These are phyloP conservation scores for Sarocladium kiliense DNA, from an alignment of 2,329 filamentous ascomycete species.

Conservation along the genomic window DNA sequence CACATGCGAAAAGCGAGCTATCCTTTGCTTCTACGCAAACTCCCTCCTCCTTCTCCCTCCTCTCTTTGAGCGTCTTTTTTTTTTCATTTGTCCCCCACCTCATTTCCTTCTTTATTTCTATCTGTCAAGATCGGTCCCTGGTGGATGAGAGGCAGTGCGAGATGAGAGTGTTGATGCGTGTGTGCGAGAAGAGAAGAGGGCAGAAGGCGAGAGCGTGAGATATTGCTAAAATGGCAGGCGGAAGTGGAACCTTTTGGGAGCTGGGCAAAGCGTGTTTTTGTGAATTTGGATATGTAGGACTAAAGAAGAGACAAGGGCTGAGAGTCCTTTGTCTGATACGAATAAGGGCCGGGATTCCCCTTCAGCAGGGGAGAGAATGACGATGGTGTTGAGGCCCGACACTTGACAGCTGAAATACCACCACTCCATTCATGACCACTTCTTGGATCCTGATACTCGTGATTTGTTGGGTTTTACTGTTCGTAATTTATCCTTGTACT, in stretches of 20 bases:
- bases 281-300: not conserved
- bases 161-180: not conserved
- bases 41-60: not conserved
- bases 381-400: not conserved
- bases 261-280: too few species aligned
- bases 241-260: too few species aligned
- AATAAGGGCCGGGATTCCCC: not conserved
- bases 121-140: not conserved
- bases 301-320: not conserved
- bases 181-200: not conserved
- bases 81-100: not conserved
- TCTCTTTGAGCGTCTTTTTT: not conserved
- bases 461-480: too few species aligned
- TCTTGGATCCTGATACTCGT: not conserved
- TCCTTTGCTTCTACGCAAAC: not conserved
- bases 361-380: not conserved
- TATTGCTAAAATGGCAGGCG: not conserved
- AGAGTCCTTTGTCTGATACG: not conserved
- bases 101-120: not conserved
- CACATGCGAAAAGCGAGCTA: not conserved
- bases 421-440: slow-evolving; percentile 1
- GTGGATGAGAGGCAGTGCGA: not conserved
- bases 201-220: not conserved
- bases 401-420: not conserved
- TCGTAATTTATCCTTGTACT: too few species aligned